These are phyloP conservation scores for Cadophora luteo-olivacea DNA, from an alignment of 2,329 filamentous ascomycete species.

Conservation along the genomic window DNA sequence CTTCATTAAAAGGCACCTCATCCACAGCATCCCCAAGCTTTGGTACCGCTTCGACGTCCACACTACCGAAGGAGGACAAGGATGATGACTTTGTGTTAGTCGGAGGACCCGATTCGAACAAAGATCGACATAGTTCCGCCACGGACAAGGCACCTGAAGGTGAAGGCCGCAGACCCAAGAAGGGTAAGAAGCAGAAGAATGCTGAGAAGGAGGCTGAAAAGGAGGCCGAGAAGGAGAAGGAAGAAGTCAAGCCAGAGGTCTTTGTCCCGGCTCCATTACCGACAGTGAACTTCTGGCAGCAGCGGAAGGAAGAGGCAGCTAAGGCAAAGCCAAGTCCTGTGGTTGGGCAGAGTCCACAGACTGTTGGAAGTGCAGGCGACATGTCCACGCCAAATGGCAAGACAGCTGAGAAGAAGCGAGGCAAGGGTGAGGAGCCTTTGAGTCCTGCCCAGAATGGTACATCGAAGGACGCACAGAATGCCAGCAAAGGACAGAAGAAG, in stretches of 20 bases:
- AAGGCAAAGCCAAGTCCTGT: conserved; percentile 49
- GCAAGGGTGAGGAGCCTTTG: conserved; percentile 49
- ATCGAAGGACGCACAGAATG: conserved; percentile 47
- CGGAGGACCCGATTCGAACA: conserved; percentile 69
- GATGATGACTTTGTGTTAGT: conserved; percentile 65
- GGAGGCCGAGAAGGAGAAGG: conserved; percentile 64
- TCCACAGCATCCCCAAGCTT: conserved; percentile 60
- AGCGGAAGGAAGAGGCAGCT: conserved; percentile 72
- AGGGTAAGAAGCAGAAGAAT: conserved; percentile 44
- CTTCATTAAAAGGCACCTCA: conserved; percentile 44
- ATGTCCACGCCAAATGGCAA: conserved; percentile 34
- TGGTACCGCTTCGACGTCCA: conserved; percentile 56
- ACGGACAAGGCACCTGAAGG: conserved; percentile 65
- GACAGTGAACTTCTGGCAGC: conserved; percentile 85
- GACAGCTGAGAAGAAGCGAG: conserved; percentile 49
- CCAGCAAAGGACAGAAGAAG: conserved; percentile 48
- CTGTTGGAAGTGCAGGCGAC: conserved; percentile 41
- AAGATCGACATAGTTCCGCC: conserved; percentile 71
- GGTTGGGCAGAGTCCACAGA: conserved; percentile 24
- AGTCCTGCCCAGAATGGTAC: conserved; percentile 38
- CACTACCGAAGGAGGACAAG: conserved; percentile 52
- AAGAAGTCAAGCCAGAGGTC: conserved; percentile 60
- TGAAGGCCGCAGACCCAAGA: conserved; percentile 42
- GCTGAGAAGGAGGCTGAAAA: conserved; percentile 54
- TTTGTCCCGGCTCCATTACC: conserved; percentile 84